Base-by-base conservation (phyloP, 129 eudicot species). In the Tanacetum coccineum region DNA sequence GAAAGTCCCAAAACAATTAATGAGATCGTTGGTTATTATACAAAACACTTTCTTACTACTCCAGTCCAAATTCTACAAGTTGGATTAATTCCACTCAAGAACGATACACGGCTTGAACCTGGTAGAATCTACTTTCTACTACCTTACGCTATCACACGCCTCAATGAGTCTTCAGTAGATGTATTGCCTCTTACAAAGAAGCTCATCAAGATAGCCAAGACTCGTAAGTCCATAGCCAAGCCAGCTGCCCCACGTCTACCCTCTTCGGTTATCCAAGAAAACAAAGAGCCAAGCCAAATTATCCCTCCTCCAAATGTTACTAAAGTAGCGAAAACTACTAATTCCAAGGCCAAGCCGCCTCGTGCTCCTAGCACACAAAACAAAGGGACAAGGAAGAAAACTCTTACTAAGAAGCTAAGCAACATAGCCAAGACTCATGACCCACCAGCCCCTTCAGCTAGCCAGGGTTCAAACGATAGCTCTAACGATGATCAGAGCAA, bases 111-210 rank as follows among this genome's bases (percentile, higher is more conserved):
- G n/a, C 79, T 87, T 4, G 72, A 81, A 61, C 39, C 68, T 0
- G 89, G 89, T 0, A 55, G 47, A 46, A 30, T 84, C 53, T 84
- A 84, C 57, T 87, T 87, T 80, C 28, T 83, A 45, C 61, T 87
- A 46, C 94, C 94, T 2, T 58, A 65, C 64, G 64, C 94, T 1
- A 14, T 71, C 3, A 62, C 81, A 32, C 77, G 76, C 20, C 69
- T 81, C 10, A 79, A 74, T 26, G 72, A 76, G 42, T 81, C 94
- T 9, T 71, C 87, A 0, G 59, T 64, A 4, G 84, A 87, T 54
- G 62, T 87, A 77, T 74, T 72, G 3, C 30, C 45, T 18, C 62
- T 87, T 4, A 71, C 25, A 28, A 28, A 28, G 32, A 28, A 28
- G 4, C 32, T 28, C 32, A 28, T 28, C 32, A 28, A 28, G 32